Conservation (phyloP, 2,329 filamentous ascomycete species). For the Didymella pinodella region DNA sequence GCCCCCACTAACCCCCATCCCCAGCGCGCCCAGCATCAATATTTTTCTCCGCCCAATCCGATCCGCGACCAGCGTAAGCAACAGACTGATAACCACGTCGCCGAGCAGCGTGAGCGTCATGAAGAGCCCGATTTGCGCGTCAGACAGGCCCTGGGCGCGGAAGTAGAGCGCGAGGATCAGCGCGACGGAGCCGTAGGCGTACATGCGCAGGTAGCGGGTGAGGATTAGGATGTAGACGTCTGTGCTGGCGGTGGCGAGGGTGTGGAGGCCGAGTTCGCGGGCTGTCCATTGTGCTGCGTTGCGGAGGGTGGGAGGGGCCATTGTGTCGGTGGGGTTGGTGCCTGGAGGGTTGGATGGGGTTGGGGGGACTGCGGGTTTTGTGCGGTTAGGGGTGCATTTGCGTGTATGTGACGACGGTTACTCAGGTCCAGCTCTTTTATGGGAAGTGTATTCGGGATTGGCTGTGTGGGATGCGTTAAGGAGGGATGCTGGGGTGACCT, state of each 20-base stretch:
- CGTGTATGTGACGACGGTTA: neutral
- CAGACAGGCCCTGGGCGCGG: conserved; percentile 44
- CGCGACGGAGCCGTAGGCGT: conserved; percentile 48
- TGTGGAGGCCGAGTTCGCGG: conserved; percentile 40
- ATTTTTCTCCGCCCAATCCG: conserved; percentile 24
- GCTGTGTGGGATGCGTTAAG: neutral
- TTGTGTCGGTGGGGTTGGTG: conserved; percentile 2
- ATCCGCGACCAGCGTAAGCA: conserved; percentile 51
- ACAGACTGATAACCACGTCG: conserved; percentile 47
- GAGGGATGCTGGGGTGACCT: conserved; percentile 4
- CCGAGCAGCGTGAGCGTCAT: conserved; percentile 53
- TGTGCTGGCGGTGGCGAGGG: conserved; percentile 37
- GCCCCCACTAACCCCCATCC: conserved; percentile 48
- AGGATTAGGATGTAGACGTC: conserved; percentile 49
- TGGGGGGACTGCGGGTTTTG: neutral
- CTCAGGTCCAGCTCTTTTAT: neutral
- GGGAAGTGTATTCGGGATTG: neutral
- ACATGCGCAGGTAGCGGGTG: conserved; percentile 48
- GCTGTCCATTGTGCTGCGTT: conserved; percentile 2
- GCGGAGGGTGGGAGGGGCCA: neutral
- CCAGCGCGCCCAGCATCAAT: conserved; percentile 44
- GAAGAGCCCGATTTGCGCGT: conserved; percentile 50
- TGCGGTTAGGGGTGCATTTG: neutral
- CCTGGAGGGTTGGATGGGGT: neutral
- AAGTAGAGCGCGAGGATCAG: conserved; percentile 51